These are phyloP conservation scores for Elongisporangium prolatum DNA, from an alignment of 352 stramenopile species.

Conservation along the genomic window DNA sequence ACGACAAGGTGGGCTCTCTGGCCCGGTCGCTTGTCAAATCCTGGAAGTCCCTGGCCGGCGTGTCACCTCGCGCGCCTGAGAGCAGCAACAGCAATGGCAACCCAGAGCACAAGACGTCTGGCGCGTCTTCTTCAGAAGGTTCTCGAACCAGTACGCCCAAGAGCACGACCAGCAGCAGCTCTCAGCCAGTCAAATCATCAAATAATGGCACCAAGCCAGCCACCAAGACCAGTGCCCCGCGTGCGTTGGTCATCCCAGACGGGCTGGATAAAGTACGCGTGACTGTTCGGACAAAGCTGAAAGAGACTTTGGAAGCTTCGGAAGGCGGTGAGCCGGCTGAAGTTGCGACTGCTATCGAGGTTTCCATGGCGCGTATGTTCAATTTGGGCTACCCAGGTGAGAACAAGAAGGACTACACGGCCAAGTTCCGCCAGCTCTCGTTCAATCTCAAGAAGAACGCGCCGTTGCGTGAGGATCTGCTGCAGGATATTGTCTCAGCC, in stretches of 20 bases:
- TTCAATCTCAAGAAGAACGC: slow-evolving; percentile 92
- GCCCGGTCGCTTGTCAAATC: slow-evolving; percentile 80
- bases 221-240: slow-evolving; percentile 14
- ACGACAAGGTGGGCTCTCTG: slow-evolving; percentile 72
- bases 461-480: slow-evolving; percentile 67
- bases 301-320: slow-evolving; percentile 57
- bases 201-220: slow-evolving; percentile 24
- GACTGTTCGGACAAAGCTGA: slow-evolving; percentile 76
- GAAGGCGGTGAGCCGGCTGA: slow-evolving; percentile 46
- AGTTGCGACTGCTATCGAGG: slow-evolving; percentile 63
- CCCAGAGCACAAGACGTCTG: slow-evolving; percentile 30
- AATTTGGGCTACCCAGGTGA: slow-evolving; percentile 60
- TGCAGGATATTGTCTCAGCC: slow-evolving; percentile 58
- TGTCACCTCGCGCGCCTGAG: slow-evolving; percentile 37
- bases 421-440: slow-evolving; percentile 84
- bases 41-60: slow-evolving; percentile 85
- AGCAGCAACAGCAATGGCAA: too few relatives aligned
- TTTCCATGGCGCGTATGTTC: slow-evolving; percentile 69
- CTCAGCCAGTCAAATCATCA: too few relatives aligned
- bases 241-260: slow-evolving; percentile 48
- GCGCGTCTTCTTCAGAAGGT: slow-evolving; percentile 1
- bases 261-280: slow-evolving; percentile 72
- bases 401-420: slow-evolving; percentile 88
- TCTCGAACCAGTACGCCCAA: too few relatives aligned
- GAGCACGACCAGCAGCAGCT: too few relatives aligned